Base-by-base conservation (phyloP, 768 basidiomycete genomes). In the Mycena polygramma region DNA sequence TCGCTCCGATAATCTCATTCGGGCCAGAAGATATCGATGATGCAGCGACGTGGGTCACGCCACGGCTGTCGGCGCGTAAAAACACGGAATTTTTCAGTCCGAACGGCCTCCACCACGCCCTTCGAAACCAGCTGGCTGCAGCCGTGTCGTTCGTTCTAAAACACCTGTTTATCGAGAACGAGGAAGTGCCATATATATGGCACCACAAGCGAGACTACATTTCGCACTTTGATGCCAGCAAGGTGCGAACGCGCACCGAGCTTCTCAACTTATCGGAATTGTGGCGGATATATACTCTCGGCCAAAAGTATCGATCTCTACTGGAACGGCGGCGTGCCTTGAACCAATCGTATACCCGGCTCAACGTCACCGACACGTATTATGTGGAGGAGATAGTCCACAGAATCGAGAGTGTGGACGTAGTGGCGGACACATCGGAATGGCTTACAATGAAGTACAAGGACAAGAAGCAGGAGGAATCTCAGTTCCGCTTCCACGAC, bases 181-280 rank as follows among this genome's bases (percentile, higher is more conserved):
- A 94, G 72, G 98, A 99, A 79, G 97, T 98, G 9, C 96, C 98
- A 0, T 97, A 96, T 81, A 91, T 99, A 71, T 98, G 94, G 93
- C 90, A 91, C 20, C 95, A 98, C 84, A 94, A 94, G 75, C 89
- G 94, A 45, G 98, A 99, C 79, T 92, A 94, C 76, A 92, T 99
- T 75, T 90, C 91, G 54, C 89, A 93, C 79, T 94, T 94, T 79
- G 93, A 95, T 75, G 85, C 89, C 55, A 79, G 82, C 39, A 90
- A 92, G 67, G 86, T 90, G 59, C 84, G 88, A 41, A 77, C 86
- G n/a, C 89, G 88, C 45, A 77, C 88, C 24, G 92, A 93, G 70
- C 89, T 98, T 37, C 87, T 99, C 67, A 87, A 81, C 73, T 84
- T 92, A 68, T 83, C 88, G 52, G 97, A 99, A 75, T 80, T 99